phyloP scores from a whole-genome alignment of 768 basidiomycete species.

The Dacryopinax spathularia region DNA sequence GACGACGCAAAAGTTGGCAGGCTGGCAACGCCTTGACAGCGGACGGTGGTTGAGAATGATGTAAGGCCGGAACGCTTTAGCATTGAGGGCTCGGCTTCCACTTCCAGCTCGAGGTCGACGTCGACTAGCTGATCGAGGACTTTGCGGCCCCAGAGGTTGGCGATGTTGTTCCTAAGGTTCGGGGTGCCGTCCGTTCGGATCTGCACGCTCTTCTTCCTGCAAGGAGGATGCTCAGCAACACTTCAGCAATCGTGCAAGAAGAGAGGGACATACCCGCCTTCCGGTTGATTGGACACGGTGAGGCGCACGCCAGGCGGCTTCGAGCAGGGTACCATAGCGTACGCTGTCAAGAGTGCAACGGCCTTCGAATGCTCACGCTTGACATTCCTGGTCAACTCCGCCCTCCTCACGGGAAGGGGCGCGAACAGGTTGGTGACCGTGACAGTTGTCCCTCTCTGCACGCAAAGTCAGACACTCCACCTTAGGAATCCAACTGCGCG shows the following conservation, averaged over 20 bases:
- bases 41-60: neutral
- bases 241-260: neutral
- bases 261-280: slow-evolving; percentile 46
- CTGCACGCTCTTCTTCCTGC: slow-evolving; percentile 37
- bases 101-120: slow-evolving; percentile 52
- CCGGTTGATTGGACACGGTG: slow-evolving; percentile 50
- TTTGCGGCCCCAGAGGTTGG: slow-evolving; percentile 74
- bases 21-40: neutral
- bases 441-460: slow-evolving; percentile 77
- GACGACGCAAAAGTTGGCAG: slow-evolving; percentile 41
- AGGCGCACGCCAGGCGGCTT: slow-evolving; percentile 51
- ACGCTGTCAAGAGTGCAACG: slow-evolving; percentile 65
- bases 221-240: neutral
- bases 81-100: slow-evolving; percentile 47
- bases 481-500: slow-evolving; percentile 13
- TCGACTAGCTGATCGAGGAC: slow-evolving; percentile 60
- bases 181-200: slow-evolving; percentile 58
- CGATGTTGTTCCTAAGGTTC: slow-evolving; percentile 47
- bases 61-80: slow-evolving; percentile 30
- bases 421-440: slow-evolving; percentile 56
- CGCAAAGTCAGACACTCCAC: neutral
- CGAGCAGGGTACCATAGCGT: slow-evolving; percentile 70
- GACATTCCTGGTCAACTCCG: slow-evolving; percentile 75
- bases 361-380: slow-evolving; percentile 86
- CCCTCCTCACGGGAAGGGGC: slow-evolving; percentile 76